Evolutionary conservation across 2,329 filamentous ascomycete species (phyloP).

Genomic region (Xylaria sp.): DNA sequence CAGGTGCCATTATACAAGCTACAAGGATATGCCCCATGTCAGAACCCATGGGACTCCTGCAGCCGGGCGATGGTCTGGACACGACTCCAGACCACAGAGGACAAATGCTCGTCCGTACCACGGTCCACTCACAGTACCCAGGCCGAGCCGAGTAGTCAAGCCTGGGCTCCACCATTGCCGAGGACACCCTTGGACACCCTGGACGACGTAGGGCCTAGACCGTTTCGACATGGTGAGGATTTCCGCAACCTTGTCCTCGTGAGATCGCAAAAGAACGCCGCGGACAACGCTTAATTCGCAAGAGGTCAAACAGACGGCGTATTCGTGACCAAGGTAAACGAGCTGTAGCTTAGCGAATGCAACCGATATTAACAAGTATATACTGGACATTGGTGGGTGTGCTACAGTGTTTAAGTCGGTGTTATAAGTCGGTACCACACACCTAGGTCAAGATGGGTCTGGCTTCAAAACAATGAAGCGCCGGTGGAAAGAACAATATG

Average conservation of each 20-base stretch:
- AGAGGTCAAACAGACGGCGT: background rate
- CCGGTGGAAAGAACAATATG: background rate
- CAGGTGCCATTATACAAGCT: slow-evolving; percentile 25
- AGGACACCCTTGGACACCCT: slow-evolving; percentile 18
- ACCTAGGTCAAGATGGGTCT: background rate
- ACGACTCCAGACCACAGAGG: slow-evolving; percentile 23
- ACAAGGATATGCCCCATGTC: slow-evolving; percentile 12
- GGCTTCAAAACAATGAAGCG: background rate
- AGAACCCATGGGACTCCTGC: slow-evolving; percentile 22
- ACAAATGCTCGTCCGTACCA: slow-evolving; percentile 1
- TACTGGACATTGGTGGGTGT: background rate
- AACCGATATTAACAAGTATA: background rate
- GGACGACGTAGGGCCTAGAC: slow-evolving; percentile 36
- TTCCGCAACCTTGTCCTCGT: slow-evolving; percentile 18
- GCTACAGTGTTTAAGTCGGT: too few species aligned
- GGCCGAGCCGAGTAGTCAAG: slow-evolving; percentile 13
- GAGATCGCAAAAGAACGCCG: slow-evolving; percentile 11
- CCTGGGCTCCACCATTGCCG: slow-evolving; percentile 29
- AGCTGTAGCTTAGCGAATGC: background rate
- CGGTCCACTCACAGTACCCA: slow-evolving; percentile 2
- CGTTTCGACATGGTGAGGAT: slow-evolving; percentile 20
- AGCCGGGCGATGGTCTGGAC: slow-evolving; percentile 34
- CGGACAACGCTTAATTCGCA: background rate
- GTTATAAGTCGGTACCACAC: background rate
- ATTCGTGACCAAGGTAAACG: background rate